phyloP scores from a whole-genome alignment of 2,329 filamentous ascomycete species.

The Xylaria sp. region DNA sequence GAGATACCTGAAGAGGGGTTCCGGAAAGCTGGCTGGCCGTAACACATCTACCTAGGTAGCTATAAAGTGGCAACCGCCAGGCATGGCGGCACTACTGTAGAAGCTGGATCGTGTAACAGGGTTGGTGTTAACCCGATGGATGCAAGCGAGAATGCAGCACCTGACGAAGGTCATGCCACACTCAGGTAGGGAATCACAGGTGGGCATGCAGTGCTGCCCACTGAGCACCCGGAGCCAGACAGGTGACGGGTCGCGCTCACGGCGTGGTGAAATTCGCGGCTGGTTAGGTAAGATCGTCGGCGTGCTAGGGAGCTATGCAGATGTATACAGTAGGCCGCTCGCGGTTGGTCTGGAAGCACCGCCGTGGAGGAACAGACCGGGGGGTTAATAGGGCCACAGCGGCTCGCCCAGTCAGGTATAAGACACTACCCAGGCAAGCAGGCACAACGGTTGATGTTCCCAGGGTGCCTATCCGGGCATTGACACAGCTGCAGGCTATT shows the following conservation, averaged over 20 bases:
- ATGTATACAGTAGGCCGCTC: slow-evolving; percentile 18
- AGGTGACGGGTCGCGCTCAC: slow-evolving; percentile 23
- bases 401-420: slow-evolving; percentile 11
- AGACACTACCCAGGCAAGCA: too few species aligned
- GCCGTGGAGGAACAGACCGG: slow-evolving; percentile 12
- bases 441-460: slow-evolving; percentile 29
- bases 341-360: slow-evolving; percentile 16
- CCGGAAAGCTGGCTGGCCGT: slow-evolving; percentile 12
- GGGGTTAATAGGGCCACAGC: slow-evolving; percentile 25
- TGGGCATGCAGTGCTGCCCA: slow-evolving; percentile 29
- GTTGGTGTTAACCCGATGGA: slow-evolving; percentile 12
- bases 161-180: slow-evolving; percentile 24
- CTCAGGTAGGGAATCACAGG: slow-evolving; percentile 22
- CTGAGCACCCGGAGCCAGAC: slow-evolving; percentile 18
- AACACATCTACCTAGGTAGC: slow-evolving; percentile 12
- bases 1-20: slow-evolving; percentile 24
- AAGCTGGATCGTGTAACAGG: slow-evolving; percentile 9
- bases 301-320: slow-evolving; percentile 14
- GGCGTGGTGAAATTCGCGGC: slow-evolving; percentile 15
- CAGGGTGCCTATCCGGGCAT: slow-evolving; percentile 17
- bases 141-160: slow-evolving; percentile 9
- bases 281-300: slow-evolving; percentile 26
- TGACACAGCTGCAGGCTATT: slow-evolving; percentile 14
- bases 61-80: slow-evolving; percentile 19
- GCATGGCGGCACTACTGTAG: slow-evolving; percentile 20